Conservation (phyloP, 2,329 filamentous ascomycete species). For the Penicillium sp. region DNA sequence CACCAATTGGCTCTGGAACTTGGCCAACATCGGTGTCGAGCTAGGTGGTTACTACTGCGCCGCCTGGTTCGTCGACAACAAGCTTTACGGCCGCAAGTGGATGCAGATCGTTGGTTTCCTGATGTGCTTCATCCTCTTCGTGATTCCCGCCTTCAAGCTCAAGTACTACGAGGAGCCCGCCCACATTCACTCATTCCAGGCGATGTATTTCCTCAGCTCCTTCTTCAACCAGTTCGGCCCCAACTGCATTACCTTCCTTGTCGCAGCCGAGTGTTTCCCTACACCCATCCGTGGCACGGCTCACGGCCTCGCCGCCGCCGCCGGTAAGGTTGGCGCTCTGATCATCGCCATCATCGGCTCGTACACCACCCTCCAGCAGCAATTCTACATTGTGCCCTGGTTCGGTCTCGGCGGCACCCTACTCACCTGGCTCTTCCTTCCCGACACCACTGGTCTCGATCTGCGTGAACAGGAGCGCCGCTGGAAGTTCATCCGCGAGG, state of each 20-base stretch:
- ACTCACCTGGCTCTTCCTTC: constrained; percentile 76
- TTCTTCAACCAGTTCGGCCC: constrained; percentile 99
- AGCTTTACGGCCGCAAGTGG: constrained; percentile 89
- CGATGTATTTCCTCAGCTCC: constrained; percentile 94
- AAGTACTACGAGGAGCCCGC: constrained; percentile 67
- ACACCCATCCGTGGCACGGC: constrained; percentile 87
- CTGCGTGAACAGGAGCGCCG: constrained; percentile 94
- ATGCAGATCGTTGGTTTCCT: constrained; percentile 95
- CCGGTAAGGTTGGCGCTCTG: constrained; percentile 82
- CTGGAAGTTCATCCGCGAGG: constrained; percentile 78
- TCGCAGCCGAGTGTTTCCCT: constrained; percentile 90
- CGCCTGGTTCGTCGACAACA: constrained; percentile 84
- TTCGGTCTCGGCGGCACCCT: constrained; percentile 84
- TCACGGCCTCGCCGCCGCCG: constrained; percentile 85
- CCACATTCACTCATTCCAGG: constrained; percentile 80
- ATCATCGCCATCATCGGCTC: constrained; percentile 61
- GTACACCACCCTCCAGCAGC: constrained; percentile 77
- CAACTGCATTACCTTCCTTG: constrained; percentile 92
- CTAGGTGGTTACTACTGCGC: constrained; percentile 85
- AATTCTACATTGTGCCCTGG: constrained; percentile 92
- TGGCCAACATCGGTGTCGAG: constrained; percentile 81
- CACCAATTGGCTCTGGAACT: constrained; percentile 83
- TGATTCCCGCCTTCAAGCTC: constrained; percentile 83
- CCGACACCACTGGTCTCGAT: constrained; percentile 91
- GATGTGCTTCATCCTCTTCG: constrained; percentile 88